phyloP scores from a whole-genome alignment of 2,329 filamentous ascomycete genomes.

The Pestalotiopsis sp. region DNA sequence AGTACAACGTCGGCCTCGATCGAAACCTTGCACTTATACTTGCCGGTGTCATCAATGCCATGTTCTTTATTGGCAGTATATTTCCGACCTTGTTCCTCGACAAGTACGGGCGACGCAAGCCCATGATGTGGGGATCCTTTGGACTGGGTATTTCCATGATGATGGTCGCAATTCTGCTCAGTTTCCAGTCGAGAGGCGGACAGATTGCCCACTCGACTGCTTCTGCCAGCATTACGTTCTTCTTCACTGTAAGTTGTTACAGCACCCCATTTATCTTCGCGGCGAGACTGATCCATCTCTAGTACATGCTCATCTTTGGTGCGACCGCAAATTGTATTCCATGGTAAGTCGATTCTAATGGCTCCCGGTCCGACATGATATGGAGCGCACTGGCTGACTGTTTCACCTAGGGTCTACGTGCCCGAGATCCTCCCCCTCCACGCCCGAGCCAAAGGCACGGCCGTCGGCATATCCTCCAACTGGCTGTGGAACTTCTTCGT shows the following conservation, averaged over 20 bases:
- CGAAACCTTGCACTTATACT: constrained; percentile 13
- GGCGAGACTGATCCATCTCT: constrained; percentile 1
- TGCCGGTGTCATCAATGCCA: constrained; percentile 15
- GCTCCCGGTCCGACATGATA: constrained; percentile 24
- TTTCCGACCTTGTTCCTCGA: constrained; percentile 37
- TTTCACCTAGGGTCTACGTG: constrained; percentile 37
- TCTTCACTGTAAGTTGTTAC: constrained; percentile 30
- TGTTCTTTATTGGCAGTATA: constrained; percentile 33
- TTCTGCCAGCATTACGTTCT: constrained; percentile 33
- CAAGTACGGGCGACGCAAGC: constrained; percentile 39
- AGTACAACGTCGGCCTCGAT: constrained; percentile 10
- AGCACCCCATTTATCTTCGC: too few species aligned
- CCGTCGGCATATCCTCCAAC: constrained; percentile 35
- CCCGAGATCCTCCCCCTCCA: constrained; percentile 37
- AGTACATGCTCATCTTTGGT: constrained; percentile 34
- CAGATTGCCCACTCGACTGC: constrained; percentile 19
- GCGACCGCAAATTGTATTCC: constrained; percentile 35
- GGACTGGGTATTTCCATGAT: constrained; percentile 37
- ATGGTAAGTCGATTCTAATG: constrained; percentile 31
- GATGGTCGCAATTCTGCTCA: constrained; percentile 36
- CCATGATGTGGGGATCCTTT: constrained; percentile 43
- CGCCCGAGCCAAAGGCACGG: constrained; percentile 32
- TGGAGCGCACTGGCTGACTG: constrained; percentile 24
- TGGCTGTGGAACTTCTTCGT: constrained; percentile 37
- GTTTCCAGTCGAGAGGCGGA: constrained; percentile 17